Evolutionary conservation across 768 basidiomycete species (phyloP), one percentile per base, ranked within the genome.

Genomic region (Kwoniella botswanensis): DNA sequence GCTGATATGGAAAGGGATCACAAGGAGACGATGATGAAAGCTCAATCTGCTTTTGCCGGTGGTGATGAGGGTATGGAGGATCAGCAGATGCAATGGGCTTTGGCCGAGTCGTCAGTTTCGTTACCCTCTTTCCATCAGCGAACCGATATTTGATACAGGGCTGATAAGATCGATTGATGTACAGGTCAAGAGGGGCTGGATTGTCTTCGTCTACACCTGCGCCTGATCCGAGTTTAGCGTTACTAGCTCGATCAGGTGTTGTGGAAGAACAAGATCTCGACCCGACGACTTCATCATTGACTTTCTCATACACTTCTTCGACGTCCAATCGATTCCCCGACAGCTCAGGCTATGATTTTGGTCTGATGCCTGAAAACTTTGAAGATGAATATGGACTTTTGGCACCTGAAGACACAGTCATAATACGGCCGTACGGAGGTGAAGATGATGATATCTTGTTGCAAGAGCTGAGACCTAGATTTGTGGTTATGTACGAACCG

Each of bases 401-500:
- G 42, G 79, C 87, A 3, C 89, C 92, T 0, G 90, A 91, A 75
- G 88, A 97, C 75, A 90, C 91, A 0, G 89, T 98, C 22, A 82
- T 98, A 53, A 88, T 99, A 41, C 88, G 95, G 3, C 88, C 92
- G 1, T 99, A 94, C 79, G 90, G 92, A 0, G 94, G 94, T 57
- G 97, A 98, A 79, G 89, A 91, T 2, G 97, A 99, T 75, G 97
- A 99, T 81, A 88, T 90, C 52, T 85, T 98, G 61, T 86, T 99
- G 42, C 87, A 89, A 53, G 96, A 99, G 81, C 86, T 98, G 9
- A 87, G 91, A 70, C 97, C 97, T 1, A 89, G 90, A 72, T 98
- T 94, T 79, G 90, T 99, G 63, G 89, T 98, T 58, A 93, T 98
- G 91, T 94, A 91, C 74, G 97, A 99, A 79, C 94, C 96, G 2